Percentiles rank a stretch among this genome's conserved stretches.
These are phyloP conservation scores for Penicillium sp. DNA, from an alignment of 2,329 filamentous ascomycete genomes.

Conservation along the genomic window DNA sequence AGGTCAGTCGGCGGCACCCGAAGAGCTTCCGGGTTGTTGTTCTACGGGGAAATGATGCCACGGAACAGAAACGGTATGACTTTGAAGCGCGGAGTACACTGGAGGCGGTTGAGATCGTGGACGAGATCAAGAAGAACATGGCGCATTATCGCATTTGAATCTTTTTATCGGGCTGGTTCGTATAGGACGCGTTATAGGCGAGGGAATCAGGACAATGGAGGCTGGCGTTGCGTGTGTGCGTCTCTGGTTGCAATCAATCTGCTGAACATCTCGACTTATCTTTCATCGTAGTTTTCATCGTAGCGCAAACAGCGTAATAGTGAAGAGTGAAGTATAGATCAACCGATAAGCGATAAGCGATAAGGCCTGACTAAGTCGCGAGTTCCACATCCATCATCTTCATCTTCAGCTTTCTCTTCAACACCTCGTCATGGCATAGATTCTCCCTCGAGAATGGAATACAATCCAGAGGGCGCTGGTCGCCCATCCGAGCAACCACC, in stretches of 20 bases:
- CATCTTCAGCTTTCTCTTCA: not conserved
- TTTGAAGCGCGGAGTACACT: constrained; percentile 59
- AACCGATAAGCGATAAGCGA: not conserved
- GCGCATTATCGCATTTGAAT: constrained; percentile 43
- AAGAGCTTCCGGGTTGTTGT: constrained; percentile 63
- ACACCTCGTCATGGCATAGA: not conserved
- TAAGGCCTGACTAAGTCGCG: constrained; percentile 5
- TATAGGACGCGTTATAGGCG: not conserved
- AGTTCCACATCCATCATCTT: not conserved
- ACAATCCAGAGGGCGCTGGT: not conserved
- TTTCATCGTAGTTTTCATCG: too few relatives aligned
- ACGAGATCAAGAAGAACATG: constrained; percentile 62
- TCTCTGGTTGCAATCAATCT: not conserved
- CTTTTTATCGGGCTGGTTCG: not conserved
- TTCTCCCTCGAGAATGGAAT: not conserved
- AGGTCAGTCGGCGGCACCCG: constrained; percentile 63
- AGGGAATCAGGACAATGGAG: not conserved
- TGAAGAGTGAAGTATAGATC: not conserved
- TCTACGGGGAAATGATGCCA: constrained; percentile 59
- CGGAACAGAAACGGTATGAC: constrained; percentile 65
- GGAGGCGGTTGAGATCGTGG: constrained; percentile 62
- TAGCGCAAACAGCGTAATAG: not conserved
- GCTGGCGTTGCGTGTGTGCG: constrained; percentile 1
- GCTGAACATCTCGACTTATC: not conserved
- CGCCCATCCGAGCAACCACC: not conserved